Conservation (phyloP, 306 rosid genomes). For the Malus asiatica region DNA sequence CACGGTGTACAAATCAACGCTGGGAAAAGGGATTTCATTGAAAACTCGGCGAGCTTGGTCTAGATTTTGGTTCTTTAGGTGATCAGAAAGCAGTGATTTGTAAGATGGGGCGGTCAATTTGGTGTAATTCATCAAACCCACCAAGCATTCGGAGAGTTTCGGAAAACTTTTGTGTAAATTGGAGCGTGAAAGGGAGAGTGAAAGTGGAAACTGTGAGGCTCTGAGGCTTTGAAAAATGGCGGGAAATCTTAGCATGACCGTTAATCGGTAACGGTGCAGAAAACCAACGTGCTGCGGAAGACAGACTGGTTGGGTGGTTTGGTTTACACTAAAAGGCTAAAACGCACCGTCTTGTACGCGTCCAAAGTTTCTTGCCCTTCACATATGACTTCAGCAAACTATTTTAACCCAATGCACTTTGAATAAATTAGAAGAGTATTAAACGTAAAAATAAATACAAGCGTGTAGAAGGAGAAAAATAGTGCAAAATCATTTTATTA, state of each 20-base stretch:
- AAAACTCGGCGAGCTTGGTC: conserved; percentile 51
- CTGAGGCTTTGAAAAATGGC: conserved; percentile 15
- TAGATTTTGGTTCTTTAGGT: conserved; percentile 36
- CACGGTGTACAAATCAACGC: conserved; percentile 26
- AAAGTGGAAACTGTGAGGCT: background rate
- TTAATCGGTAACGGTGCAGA: background rate
- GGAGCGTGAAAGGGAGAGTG: background rate
- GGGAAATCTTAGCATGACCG: conserved; percentile 22
- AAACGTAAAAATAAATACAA: no score
- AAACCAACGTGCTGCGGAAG: background rate
- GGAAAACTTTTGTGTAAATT: background rate
- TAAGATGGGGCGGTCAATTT: conserved; percentile 1
- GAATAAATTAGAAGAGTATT: no score
- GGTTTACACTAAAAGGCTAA: background rate
- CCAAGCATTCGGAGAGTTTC: conserved; percentile 11
- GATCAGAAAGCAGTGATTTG: conserved; percentile 26
- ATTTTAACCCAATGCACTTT: no score
- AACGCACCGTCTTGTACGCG: background rate
- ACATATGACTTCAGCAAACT: no score
- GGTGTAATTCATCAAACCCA: conserved; percentile 15
- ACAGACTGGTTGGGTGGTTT: background rate
- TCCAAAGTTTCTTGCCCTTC: background rate
- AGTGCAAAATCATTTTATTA: no score
- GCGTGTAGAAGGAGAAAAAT: no score
- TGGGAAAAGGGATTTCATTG: conserved; percentile 35